Base-by-base conservation (phyloP, 1,284 basidiomycete genomes). In the Ceratobasidium sp. region DNA sequence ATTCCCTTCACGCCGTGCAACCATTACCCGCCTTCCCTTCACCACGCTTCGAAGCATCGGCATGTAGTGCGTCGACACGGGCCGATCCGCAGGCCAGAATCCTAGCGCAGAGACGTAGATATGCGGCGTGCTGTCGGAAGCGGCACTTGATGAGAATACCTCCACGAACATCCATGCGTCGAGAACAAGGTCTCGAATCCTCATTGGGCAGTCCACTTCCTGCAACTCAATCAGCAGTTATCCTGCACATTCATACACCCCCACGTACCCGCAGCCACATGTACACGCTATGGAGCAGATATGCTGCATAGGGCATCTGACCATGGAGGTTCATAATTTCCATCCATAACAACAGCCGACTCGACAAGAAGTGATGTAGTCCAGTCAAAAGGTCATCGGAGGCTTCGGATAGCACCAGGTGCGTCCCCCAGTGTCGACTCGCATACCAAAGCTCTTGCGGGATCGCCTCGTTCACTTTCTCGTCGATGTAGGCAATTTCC, bases 271-370 rank as follows among this genome's bases (percentile, higher is more conserved):
- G 11, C 9, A 9, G 27, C 56, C 53, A 59, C 16, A 4, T 37
- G 5, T 71, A 2, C 37, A 34, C 37, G 6, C 16, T 27, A 7
- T 29, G 49, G 37, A 69, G n/a, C 1, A 5, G 24, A 2, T 13
- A 34, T 8, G 9, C 19, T 1, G 13, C 49, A 22, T 3, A 2
- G 1, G 14, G 6, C 5, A 9, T 24, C 31, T 5, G 16, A 8
- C 59, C 7, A 27, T 48, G 46, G 11, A 71, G 13, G 54, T 48
- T 71, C n/a, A 71, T 14, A 1, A 71, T 41, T 39, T 71, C 68
- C 54, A 71, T 59, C 68, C 68, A 71, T 16, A 71, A 27, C 16
- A 71, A 24, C 13, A 71, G 43, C 4, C 54, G 53, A n/a, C 39
- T 27, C 19, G 8, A 54, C 59, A 5, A 71, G 19, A 27, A 71